Percentiles rank a stretch among this genome's conserved stretches.
These are phyloP conservation scores for Hypoxylon sp. DNA, from an alignment of 2,329 filamentous ascomycete genomes.

Conservation along the genomic window DNA sequence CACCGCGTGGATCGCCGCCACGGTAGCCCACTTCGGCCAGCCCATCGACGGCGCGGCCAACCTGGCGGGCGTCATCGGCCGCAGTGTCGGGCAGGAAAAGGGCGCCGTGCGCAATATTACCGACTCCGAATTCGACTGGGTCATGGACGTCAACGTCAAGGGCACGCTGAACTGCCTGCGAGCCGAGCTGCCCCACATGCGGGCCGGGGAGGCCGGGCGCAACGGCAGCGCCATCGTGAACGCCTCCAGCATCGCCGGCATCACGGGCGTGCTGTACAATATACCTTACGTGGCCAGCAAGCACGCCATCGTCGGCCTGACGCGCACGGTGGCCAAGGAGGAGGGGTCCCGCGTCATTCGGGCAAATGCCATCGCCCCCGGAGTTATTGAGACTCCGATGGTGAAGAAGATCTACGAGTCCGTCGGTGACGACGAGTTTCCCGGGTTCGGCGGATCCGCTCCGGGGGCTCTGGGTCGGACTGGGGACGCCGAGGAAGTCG, in stretches of 20 bases:
- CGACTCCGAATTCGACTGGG: constrained; percentile 20
- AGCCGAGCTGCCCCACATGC: constrained; percentile 22
- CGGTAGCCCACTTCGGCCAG: constrained; percentile 35
- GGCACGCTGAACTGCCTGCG: constrained; percentile 24
- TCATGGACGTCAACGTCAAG: constrained; percentile 25
- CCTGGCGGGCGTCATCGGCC: constrained; percentile 40
- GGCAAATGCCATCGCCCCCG: constrained; percentile 16
- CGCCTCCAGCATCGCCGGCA: constrained; percentile 50
- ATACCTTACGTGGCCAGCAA: constrained; percentile 32
- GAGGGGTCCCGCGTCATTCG: constrained; percentile 16
- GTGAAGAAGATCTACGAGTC: too few relatives aligned
- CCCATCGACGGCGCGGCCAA: constrained; percentile 41
- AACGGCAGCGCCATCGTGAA: constrained; percentile 53
- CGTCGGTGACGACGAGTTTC: too few relatives aligned
- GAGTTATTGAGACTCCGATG: too few relatives aligned
- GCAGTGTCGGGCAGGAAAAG: constrained; percentile 1
- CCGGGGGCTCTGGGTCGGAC: constrained; percentile 9
- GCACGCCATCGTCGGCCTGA: constrained; percentile 25
- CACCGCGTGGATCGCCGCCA: constrained; percentile 36
- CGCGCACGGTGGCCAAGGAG: constrained; percentile 24
- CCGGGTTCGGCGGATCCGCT: constrained; percentile 1
- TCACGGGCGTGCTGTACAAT: constrained; percentile 42
- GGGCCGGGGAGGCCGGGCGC: background rate
- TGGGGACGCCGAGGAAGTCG: constrained; percentile 15
- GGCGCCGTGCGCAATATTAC: constrained; percentile 4